Evolutionary conservation across 2,329 filamentous ascomycete genomes (phyloP).

Genomic region (Byssoonygena ceratinophila): DNA sequence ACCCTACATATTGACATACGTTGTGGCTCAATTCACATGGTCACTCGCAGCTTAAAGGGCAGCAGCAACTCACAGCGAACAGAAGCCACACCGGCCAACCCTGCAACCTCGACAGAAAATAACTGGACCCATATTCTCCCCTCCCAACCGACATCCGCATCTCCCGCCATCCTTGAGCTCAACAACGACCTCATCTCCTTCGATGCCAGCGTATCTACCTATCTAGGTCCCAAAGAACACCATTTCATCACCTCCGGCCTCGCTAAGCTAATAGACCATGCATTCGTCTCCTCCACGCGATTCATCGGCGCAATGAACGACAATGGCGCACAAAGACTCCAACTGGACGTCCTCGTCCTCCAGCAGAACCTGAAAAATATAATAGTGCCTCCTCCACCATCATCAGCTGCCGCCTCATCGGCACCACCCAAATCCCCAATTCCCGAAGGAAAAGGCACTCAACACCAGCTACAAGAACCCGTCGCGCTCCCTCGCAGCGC

Average conservation of each 20-base stretch:
- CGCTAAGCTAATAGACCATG: conserved; percentile 64
- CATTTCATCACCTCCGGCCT: conserved; percentile 68
- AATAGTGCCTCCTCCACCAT: conserved; percentile 33
- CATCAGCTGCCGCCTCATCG: conserved; percentile 2
- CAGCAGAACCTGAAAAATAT: conserved; percentile 97
- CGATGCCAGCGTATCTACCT: conserved; percentile 67
- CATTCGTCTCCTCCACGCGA: conserved; percentile 61
- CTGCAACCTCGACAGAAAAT: conserved; percentile 59
- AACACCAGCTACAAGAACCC: conserved; percentile 23
- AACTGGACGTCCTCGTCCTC: conserved; percentile 85
- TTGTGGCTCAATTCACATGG: conserved; percentile 71
- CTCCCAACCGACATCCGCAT: conserved; percentile 35
- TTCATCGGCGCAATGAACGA: conserved; percentile 73
- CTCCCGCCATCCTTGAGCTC: conserved; percentile 64
- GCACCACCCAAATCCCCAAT: conserved; percentile 2
- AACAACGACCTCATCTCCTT: conserved; percentile 78
- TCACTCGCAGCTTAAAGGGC: conserved; percentile 54
- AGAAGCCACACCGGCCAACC: conserved; percentile 27
- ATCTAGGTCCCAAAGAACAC: conserved; percentile 60
- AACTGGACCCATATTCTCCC: conserved; percentile 45
- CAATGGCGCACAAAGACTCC: conserved; percentile 74
- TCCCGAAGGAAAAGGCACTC: conserved; percentile 7
- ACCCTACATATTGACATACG: conserved; percentile 84
- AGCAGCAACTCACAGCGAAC: conserved; percentile 33
- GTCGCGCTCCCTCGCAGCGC: conserved; percentile 36